phyloP scores from a whole-genome alignment of 2,329 filamentous ascomycete genomes.

The Alternaria viburni region DNA sequence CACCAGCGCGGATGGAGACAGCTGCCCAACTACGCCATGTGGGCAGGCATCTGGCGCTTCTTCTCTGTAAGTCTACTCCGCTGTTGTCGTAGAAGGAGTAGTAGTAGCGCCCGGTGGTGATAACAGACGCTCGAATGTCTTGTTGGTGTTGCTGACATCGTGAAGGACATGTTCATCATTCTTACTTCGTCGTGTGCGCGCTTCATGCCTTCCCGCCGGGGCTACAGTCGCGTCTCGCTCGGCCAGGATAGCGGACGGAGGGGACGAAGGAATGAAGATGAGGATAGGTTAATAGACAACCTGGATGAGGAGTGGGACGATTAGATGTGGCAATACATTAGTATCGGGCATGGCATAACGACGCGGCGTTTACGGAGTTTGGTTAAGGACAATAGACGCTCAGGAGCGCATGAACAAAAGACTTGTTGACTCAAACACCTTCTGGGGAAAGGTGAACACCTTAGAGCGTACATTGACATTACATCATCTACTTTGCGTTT shows the following conservation, averaged over 20 bases:
- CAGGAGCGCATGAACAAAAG: not conserved
- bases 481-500: not conserved
- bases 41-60: constrained; percentile 86
- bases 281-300: constrained; percentile 94
- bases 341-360: not conserved
- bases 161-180: constrained; percentile 67
- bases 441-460: not conserved
- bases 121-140: not conserved
- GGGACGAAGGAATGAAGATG: constrained; percentile 69
- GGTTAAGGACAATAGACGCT: constrained; percentile 3
- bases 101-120: constrained; percentile 4
- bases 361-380: constrained; percentile 8
- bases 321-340: constrained; percentile 25
- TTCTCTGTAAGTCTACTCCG: constrained; percentile 67
- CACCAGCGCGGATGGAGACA: constrained; percentile 96
- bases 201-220: constrained; percentile 67
- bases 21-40: constrained; percentile 90
- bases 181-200: constrained; percentile 72
- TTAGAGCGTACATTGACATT: not conserved
- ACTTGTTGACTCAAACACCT: not conserved
- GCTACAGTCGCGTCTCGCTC: constrained; percentile 70
- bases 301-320: constrained; percentile 98
- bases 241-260: constrained; percentile 51
- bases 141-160: constrained; percentile 17
- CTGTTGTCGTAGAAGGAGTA: constrained; percentile 2